Evolutionary conservation across 1,139 yeast genomes (phyloP), one percentile per base, ranked within the genome.

Genomic region (Protomyces macrosporus): DNA sequence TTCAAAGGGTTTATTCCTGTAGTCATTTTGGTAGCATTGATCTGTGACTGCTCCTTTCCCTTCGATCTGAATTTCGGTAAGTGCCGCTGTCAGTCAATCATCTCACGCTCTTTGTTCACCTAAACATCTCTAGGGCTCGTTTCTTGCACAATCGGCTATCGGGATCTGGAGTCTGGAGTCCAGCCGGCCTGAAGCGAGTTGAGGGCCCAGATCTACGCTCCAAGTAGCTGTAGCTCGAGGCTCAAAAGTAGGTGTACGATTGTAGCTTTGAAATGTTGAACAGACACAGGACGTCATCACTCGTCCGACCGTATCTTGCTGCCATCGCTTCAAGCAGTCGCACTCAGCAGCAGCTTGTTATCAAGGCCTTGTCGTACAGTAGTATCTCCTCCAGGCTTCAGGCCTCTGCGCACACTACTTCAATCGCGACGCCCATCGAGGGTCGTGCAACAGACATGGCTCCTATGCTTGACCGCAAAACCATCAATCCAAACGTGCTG

Each of bases 401-500:
- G 10, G 12, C n/a, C 40, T 37, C 40, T 37, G 40, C 40, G 10
- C 40, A 9, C 3, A 2, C 40, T 37, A 10, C 40, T 3, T 37
- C 40, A n/a, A 3, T 37, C 40, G 10, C 40, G 40, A 10, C 40
- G 10, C 40, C 40, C n/a, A 37, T 37, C 40, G 40, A n/a, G 12
- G n/a, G 12, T 3, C 40, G 1, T 12, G 48, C 48, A 9, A 42
- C 48, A 12, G 14, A 30, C 16, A 32, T 30, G 56, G 50, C 52
- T 48, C 60, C 55, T 23, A 35, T 52, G 45, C 70, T 81, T 35
- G 65, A 71, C 0, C 71, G 80, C 23, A 72, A 75, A 12, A 90
- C 88, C 68, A 78, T 90, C 69, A 91, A 91, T 74, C 84, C 82
- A 65, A 79, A 82, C 67, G 90, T 95, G 10, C 79, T 90, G 63